Conservation (phyloP, 495 filamentous ascomycete genomes). For the Glarea lozoyensis region DNA sequence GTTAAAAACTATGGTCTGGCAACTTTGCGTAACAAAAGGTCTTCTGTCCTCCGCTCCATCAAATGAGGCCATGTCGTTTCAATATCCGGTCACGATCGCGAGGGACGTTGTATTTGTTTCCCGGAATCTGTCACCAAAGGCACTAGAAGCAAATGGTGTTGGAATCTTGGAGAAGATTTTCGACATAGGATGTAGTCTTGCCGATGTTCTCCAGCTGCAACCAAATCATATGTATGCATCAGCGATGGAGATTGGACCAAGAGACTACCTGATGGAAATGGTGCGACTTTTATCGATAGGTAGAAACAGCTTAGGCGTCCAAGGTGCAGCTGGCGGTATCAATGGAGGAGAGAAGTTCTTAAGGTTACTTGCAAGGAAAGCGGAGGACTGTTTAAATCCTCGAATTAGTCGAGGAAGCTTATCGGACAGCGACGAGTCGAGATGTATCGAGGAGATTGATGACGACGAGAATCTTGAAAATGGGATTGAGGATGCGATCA, state of each 20-base stretch:
- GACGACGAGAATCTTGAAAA: no score
- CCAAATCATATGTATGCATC: neutral
- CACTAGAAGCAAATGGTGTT: conserved; percentile 12
- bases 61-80: conserved; percentile 7
- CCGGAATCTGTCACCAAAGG: conserved; percentile 3
- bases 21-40: conserved; percentile 41
- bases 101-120: conserved; percentile 6
- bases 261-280: conserved; percentile 12
- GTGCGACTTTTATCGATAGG: conserved; percentile 2
- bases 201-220: conserved; percentile 6
- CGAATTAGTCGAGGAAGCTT: no score
- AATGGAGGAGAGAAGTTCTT: no score
- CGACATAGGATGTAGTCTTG: conserved; percentile 12
- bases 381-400: no score
- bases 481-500: no score
- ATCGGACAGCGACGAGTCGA: no score
- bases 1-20: conserved; percentile 53
- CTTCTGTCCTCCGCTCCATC: conserved; percentile 24
- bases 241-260: conserved; percentile 5
- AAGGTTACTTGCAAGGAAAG: no score
- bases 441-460: no score
- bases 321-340: no score
- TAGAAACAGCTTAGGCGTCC: no score
- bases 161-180: conserved; percentile 15
- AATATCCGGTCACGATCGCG: conserved; percentile 10